Base-by-base conservation (phyloP, 805 yeast species). In the Kockiozyma suomiensis region DNA sequence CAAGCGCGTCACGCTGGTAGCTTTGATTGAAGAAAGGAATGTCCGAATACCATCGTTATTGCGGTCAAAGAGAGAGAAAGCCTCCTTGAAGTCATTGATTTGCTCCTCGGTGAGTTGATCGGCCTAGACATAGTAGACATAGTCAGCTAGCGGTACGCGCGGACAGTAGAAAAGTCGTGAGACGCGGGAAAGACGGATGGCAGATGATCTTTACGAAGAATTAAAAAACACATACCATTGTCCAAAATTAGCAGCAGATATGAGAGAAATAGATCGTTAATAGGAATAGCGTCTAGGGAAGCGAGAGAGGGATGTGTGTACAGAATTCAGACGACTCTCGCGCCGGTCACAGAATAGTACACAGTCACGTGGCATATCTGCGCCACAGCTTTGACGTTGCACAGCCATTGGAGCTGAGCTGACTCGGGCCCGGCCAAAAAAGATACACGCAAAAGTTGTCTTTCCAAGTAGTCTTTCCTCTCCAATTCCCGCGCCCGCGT, bases 81-180 rank as follows among this genome's bases (percentile, higher is more conserved):
- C 99, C 80, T 94, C 99, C 76, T 90, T 91, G 79, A 94, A 94
- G 71, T 94, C 98, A 61, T 94, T 87, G 69, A 94, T 91, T 78
- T 94, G 99, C 76, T 90, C 96, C 74, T 93, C 96, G 43, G 97
- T 89, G 70, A 94, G 84, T 77, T 93, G 77, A 67, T 88, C 96
- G 71, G 94, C 85, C 92, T 84, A 54, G 4, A 53, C 17, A 47
- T 21, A n/a, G n/a, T n/a, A n/a, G n/a, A n/a, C n/a, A n/a, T n/a
- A n/a, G n/a, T n/a, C 12, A 8, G 38, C 26, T 19, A 30, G 41
- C 41, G 10, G 42, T 3, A 38, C 42, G 42, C 42, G 50, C n/a
- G n/a, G n/a, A n/a, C n/a, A n/a, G n/a, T n/a, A n/a, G n/a, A n/a
- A n/a, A n/a, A n/a, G n/a, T n/a, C n/a, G n/a, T n/a, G n/a, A n/a